A percentile compares a stretch with the other conserved stretches of the same genome.
These are phyloP conservation scores for Aspergillus ustus DNA, from an alignment of 2,329 filamentous ascomycete species.

Conservation along the genomic window DNA sequence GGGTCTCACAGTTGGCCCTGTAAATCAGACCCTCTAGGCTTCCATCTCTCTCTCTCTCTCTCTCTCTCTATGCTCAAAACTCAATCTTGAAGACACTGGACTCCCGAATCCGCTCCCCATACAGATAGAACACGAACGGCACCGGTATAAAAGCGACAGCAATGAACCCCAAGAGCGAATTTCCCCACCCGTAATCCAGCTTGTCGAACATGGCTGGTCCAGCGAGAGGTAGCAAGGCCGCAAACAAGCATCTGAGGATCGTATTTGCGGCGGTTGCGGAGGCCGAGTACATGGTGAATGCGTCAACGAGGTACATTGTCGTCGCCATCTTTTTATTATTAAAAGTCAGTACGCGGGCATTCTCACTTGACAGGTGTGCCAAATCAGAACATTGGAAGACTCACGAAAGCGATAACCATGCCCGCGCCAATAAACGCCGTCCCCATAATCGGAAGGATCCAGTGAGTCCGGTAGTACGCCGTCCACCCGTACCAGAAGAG, in stretches of 20 bases:
- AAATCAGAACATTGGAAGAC: conserved; percentile 63
- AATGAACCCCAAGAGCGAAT: conserved; percentile 32
- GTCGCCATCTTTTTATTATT: no score
- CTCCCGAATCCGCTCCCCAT: no score
- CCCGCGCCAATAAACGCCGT: conserved; percentile 44
- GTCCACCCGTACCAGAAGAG: conserved; percentile 48
- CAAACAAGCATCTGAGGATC: conserved; percentile 48
- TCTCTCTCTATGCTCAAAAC: no score
- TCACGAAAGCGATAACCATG: conserved; percentile 48
- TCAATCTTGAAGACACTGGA: no score
- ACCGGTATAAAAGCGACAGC: no score
- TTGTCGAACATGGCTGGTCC: conserved; percentile 62
- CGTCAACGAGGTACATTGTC: conserved; percentile 61
- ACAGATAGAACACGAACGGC: no score
- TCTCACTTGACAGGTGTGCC: no score
- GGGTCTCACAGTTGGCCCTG: no score
- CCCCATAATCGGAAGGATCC: conserved; percentile 63
- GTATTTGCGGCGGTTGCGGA: conserved; percentile 62
- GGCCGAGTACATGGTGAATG: conserved; percentile 63
- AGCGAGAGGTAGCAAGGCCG: conserved; percentile 61
- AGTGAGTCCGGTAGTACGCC: conserved; percentile 55
- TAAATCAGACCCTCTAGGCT: no score
- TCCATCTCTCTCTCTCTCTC: no score
- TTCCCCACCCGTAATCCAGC: conserved; percentile 65
- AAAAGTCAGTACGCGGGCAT: no score